These are phyloP conservation scores for Penicillium malachiteum DNA, from an alignment of 495 filamentous ascomycete species.

Conservation along the genomic window DNA sequence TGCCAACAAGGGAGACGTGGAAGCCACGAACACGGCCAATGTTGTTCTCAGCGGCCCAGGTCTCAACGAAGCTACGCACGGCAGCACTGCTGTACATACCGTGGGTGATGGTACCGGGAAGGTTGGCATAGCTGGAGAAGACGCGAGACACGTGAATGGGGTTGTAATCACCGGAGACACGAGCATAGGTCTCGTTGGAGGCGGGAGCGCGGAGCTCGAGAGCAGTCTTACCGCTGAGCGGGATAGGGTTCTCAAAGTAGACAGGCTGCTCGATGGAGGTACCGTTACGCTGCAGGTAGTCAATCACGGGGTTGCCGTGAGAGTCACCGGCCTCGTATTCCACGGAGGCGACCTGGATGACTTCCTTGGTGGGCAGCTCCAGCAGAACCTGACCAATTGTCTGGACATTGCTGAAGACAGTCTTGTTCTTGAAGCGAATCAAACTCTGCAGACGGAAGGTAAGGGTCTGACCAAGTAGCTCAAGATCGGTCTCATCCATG, in stretches of 20 bases:
- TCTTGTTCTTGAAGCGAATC: conserved; percentile 91
- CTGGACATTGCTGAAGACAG: conserved; percentile 87
- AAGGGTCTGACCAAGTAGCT: conserved; percentile 85
- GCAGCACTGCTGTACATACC: conserved; percentile 99
- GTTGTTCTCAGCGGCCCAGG: conserved; percentile 98
- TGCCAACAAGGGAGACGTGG: conserved; percentile 90
- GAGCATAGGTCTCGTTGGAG: conserved; percentile 96
- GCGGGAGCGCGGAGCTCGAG: conserved; percentile 86
- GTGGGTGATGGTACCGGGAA: conserved; percentile 95
- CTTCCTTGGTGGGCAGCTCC: conserved; percentile 94
- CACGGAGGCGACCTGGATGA: conserved; percentile 93
- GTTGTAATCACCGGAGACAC: conserved; percentile 97
- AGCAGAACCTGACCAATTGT: conserved; percentile 90
- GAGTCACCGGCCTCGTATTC: conserved; percentile 88
- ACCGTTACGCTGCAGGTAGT: conserved; percentile 91
- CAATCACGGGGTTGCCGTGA: conserved; percentile 93
- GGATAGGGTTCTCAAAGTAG: conserved; percentile 96
- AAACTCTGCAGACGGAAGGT: conserved; percentile 95
- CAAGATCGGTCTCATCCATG: conserved; percentile 73
- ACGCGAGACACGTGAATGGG: conserved; percentile 97
- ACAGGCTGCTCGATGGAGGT: conserved; percentile 94
- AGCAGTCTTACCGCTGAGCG: conserved; percentile 86
- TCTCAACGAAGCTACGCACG: conserved; percentile 96
- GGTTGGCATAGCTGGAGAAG: conserved; percentile 90
- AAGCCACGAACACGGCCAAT: conserved; percentile 95